Percentiles rank a stretch among this genome's conserved stretches.
Evolutionary conservation across 2,329 filamentous ascomycete species (phyloP).

Genomic region (Scolecobasidium constrictum): DNA sequence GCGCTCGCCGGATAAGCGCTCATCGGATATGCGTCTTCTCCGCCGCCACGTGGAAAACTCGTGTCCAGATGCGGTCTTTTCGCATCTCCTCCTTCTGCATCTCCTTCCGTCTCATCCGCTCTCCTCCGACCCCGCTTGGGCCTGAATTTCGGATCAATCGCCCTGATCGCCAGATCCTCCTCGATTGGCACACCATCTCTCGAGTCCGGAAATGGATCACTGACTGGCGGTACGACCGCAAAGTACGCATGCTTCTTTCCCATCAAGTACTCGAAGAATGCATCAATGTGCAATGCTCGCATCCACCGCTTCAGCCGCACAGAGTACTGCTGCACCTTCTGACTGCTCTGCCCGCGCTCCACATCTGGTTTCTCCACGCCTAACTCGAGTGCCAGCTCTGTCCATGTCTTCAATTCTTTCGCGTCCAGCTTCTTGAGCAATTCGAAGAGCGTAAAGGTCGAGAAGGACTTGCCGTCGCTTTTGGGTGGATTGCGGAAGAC

Average conservation of each 20-base stretch:
- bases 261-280: constrained; percentile 85
- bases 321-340: constrained; percentile 92
- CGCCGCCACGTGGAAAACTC: constrained; percentile 28
- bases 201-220: constrained; percentile 52
- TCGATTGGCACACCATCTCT: constrained; percentile 76
- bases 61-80: constrained; percentile 55
- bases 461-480: constrained; percentile 80
- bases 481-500: constrained; percentile 71
- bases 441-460: constrained; percentile 63
- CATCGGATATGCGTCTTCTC: constrained; percentile 23
- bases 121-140: constrained; percentile 53
- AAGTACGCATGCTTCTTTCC: constrained; percentile 72
- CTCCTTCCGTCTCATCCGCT: constrained; percentile 44
- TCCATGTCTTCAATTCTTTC: constrained; percentile 89
- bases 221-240: constrained; percentile 57
- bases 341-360: constrained; percentile 76
- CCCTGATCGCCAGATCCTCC: constrained; percentile 79
- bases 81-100: constrained; percentile 40
- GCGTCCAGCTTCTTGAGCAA: constrained; percentile 67
- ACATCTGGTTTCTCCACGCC: constrained; percentile 77
- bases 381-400: constrained; percentile 73
- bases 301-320: constrained; percentile 95
- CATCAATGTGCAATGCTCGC: constrained; percentile 90
- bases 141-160: constrained; percentile 65
- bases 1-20: constrained; percentile 42